Conservation (phyloP, 164 flowering plant genomes). For the Taxillus chinensis region DNA sequence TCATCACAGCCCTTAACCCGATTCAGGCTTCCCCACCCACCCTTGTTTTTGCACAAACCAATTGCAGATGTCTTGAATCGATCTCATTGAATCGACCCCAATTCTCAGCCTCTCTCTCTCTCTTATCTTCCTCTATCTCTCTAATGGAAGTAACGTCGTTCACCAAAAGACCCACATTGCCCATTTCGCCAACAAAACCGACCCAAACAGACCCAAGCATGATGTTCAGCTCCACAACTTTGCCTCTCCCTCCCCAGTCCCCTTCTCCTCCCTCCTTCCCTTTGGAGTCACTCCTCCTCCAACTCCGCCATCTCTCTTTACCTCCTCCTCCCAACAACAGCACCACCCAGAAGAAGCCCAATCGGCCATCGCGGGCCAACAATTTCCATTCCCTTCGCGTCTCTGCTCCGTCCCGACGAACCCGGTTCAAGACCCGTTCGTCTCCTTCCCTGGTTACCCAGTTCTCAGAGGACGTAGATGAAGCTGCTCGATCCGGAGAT, state of each 20-base stretch:
- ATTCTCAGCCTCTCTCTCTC: not conserved
- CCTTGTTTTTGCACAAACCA: too few species aligned
- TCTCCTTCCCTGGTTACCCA: slow-evolving; percentile 17
- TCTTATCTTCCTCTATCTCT: not conserved
- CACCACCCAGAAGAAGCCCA: slow-evolving; percentile 11
- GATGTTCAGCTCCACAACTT: slow-evolving; percentile 43
- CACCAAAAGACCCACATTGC: slow-evolving; percentile 46
- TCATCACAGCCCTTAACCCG: too few species aligned
- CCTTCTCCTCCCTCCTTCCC: slow-evolving; percentile 44
- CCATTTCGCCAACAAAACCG: slow-evolving; percentile 26
- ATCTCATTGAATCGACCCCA: too few species aligned
- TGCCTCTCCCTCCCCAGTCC: slow-evolving; percentile 38
- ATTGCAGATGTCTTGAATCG: too few species aligned
- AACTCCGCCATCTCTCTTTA: slow-evolving; percentile 50
- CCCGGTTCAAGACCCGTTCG: slow-evolving; percentile 18
- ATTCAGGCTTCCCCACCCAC: too few species aligned
- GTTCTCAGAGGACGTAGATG: slow-evolving; percentile 7
- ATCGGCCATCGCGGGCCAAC: slow-evolving; percentile 5
- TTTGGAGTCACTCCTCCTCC: slow-evolving; percentile 61
- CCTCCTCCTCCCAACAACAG: slow-evolving; percentile 12
- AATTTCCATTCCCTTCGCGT: slow-evolving; percentile 18
- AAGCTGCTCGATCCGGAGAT: slow-evolving; percentile 11
- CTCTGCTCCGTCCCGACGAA: slow-evolving; percentile 11
- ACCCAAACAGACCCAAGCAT: slow-evolving; percentile 15
- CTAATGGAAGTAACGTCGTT: slow-evolving; percentile 54